Base-by-base conservation (phyloP, 75 land plant species). In the Pinus albicaulis region DNA sequence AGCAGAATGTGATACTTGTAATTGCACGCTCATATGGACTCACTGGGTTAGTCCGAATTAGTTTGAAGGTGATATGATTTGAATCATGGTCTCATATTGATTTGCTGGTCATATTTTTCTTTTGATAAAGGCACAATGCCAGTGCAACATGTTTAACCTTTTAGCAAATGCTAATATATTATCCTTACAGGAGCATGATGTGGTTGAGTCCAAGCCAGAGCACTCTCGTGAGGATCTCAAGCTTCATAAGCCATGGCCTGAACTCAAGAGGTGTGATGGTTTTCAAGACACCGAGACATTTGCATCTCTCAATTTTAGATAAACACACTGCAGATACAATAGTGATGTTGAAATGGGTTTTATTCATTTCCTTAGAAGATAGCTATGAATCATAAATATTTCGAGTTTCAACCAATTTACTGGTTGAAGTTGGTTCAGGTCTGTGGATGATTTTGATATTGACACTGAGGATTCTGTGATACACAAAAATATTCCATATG, bases 11-110 rank as follows among this genome's bases (percentile, higher is more conserved):
- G 23, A 89, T 83, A 79, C 81, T 95, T 71, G 75, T 97, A 57
- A 77, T 89, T 85, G 99, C 99, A 59, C 92, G 99, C 26, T 94
- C 99, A 14, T 97, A 95, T 86, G 99, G 99, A 57, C 90, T 97
- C 17, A 88, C 91, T 73, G 99, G 99, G 41, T 76, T 92, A 26
- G 95, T 95, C 55, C 89, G 99, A 17, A 86, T 97, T 63, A 91
- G 99, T 85, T 64, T 94, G 77, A 92, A 89, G 98, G 98, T 93
- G 89, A 41, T n/a, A 48, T 66, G 48, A 38, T 44, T 19, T 11
- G 36, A 44, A 24, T 59, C 23, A 57, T 26, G 2, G 38, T 17
- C 28, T 34, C 44, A 12, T 38, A 44, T 28, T 61, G 31, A 41
- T 75, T 75, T 12, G 22, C 52, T 69, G 44, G 56, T 20, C 44